Evolutionary conservation across 2,329 filamentous ascomycete species (phyloP), one percentile per base, ranked within the genome.

Genomic region (Metarhizium brunneum): DNA sequence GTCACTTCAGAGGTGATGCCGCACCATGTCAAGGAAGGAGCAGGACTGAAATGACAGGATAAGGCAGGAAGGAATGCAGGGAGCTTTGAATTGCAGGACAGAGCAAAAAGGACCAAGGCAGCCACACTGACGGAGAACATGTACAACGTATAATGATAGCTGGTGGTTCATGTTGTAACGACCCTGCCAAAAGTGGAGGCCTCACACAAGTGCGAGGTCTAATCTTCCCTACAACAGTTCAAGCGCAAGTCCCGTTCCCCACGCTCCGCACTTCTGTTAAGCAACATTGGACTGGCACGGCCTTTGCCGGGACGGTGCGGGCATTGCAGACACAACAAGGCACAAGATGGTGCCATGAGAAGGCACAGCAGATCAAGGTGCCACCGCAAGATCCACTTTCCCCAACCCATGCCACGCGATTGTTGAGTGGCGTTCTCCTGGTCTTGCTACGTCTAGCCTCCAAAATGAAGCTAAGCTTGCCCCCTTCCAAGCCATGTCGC

Each of bases 381-480:
- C 18, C 50, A 52, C 35, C n/a, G n/a, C 50, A 16, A 30, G 36
- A 11, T 45, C 38, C 50, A 45, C 40, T 45, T 52, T 16, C 50
- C 50, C 50, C 50, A 52, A 52, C 50, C 38, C 36, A 52, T 40
- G 42, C 50, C 50, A 43, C 36, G 50, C 40, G 50, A 47, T 45
- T 52, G 8, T 52, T 52, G 50, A 13, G 50, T 29, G 50, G 40
- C 50, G 50, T 18, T 14, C 18, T 32, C 20, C 6, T 25, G 25
- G 25, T 25, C 25, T 25, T 25, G 25, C 25, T 25, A 25, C 18
- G 18, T 20, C 20, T 40, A 11, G 38, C 38, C 8, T 14, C 10
- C 10, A 18, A 18, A 10, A 36, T 50, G 8, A 30, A 50, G 18
- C 30, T 20, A 36, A 18, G 11, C 38, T 18, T 36, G 48, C 35